Evolutionary conservation across 768 basidiomycete species (phyloP).

Genomic region (Sporobolomyces phaffii): DNA sequence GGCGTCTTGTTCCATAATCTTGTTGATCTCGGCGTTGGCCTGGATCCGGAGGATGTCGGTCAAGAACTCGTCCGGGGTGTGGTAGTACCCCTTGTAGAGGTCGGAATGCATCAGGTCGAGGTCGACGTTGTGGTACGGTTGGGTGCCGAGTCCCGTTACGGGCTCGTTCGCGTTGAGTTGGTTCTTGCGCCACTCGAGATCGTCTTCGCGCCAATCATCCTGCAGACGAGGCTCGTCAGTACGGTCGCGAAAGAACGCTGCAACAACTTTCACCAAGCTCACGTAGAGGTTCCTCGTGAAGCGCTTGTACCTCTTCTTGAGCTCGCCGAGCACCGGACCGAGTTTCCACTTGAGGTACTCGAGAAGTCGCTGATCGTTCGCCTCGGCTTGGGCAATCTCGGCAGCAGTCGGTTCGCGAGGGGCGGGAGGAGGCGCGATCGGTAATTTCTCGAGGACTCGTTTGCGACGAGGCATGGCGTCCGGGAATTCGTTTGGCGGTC

Average conservation of each 20-base stretch:
- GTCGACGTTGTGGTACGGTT: constrained; percentile 70
- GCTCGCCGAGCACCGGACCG: constrained; percentile 77
- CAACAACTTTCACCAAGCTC: no score
- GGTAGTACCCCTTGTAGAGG: constrained; percentile 75
- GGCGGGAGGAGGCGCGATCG: constrained; percentile 81
- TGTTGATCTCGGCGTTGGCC: constrained; percentile 60
- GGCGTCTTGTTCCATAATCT: constrained; percentile 77
- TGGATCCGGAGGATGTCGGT: constrained; percentile 53
- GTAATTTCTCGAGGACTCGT: constrained; percentile 75
- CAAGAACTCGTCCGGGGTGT: constrained; percentile 81
- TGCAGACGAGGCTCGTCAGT: constrained; percentile 57
- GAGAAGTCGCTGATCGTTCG: constrained; percentile 69
- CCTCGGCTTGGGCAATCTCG: constrained; percentile 73
- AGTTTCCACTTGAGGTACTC: constrained; percentile 83
- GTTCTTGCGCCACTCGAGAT: constrained; percentile 34
- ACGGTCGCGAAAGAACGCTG: no score
- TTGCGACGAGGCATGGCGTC: constrained; percentile 79
- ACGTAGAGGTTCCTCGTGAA: constrained; percentile 60
- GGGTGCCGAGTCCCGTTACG: constrained; percentile 32
- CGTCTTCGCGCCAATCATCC: constrained; percentile 38
- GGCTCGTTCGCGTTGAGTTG: constrained; percentile 16
- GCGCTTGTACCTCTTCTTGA: constrained; percentile 86
- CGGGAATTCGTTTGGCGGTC: constrained; percentile 79
- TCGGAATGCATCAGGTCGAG: constrained; percentile 82
- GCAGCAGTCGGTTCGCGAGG: constrained; percentile 73